Percentiles rank a stretch among this genome's conserved stretches.
These are phyloP conservation scores for Aureobasidium mangrovei DNA, from an alignment of 2,329 filamentous ascomycete species.

Conservation along the genomic window DNA sequence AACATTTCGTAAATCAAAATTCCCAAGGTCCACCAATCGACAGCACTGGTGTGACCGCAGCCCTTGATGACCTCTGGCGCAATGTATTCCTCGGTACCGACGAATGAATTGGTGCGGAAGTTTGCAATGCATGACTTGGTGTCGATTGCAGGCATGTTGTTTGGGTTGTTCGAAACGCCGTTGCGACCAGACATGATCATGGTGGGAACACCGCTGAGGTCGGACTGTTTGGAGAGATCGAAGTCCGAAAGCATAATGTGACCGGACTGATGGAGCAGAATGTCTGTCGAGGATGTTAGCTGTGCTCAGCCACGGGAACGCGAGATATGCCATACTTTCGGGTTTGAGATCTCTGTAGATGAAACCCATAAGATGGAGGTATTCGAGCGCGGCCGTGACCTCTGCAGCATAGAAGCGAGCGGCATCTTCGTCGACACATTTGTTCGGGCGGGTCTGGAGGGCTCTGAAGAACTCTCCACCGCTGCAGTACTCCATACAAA, in stretches of 20 bases:
- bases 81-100: conserved; percentile 98
- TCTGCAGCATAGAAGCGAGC: conserved; percentile 96
- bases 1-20: conserved; percentile 99
- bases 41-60: conserved; percentile 93
- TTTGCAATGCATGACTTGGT: conserved; percentile 97
- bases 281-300: conserved; percentile 56
- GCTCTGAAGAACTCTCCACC: conserved; percentile 97
- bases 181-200: conserved; percentile 89
- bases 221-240: conserved; percentile 95
- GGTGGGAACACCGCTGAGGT: conserved; percentile 86
- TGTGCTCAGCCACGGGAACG: not conserved
- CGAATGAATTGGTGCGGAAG: conserved; percentile 97
- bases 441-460: conserved; percentile 89
- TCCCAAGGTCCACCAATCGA: conserved; percentile 98
- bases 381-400: conserved; percentile 92
- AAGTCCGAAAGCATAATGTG: conserved; percentile 99
- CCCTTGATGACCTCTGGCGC: conserved; percentile 98
- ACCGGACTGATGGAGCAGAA: conserved; percentile 94
- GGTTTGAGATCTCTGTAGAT: conserved; percentile 98
- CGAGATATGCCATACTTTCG: conserved; percentile 60
- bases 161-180: conserved; percentile 59
- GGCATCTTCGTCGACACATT: conserved; percentile 94
- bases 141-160: conserved; percentile 86
- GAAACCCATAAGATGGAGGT: conserved; percentile 97
- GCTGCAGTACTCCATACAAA: conserved; percentile 99